Evolutionary conservation across 257 asterid genomes (phyloP), one percentile per base, ranked within the genome.

Genomic region (Eucommia ulmoides): DNA sequence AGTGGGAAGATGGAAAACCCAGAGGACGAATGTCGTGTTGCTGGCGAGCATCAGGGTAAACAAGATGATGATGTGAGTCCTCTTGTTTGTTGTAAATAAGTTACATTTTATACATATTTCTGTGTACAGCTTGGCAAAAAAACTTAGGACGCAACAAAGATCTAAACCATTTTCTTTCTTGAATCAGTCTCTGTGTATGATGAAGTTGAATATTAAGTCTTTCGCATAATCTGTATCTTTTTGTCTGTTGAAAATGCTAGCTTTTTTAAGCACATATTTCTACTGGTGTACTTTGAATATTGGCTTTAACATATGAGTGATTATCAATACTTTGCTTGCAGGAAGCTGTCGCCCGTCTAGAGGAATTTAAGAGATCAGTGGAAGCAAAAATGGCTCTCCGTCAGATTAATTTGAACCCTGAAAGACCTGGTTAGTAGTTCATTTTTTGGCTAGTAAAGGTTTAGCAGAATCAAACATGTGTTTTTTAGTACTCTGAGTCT

Each of bases 341-440:
- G 99, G 96, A 86, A 75, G 74, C 93, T 59, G 81, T 64, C 58
- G 89, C 93, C 64, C 95, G 99, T 61, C 84, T 65, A 0, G 96
- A 86, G 74, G 99, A 91, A 69, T 72, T 86, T 56, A 86, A 76
- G 86, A 91, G 80, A 72, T 81, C 94, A 2, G 56, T 83, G 49
- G 94, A 91, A 65, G 81, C 89, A 16, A 91, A 86, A 63, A 61
- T 75, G 77, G 67, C 64, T 24, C 78, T 91, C 48, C 85, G 97
- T 16, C 82, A 67, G 71, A 79, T 61, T 72, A 91, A 91, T 70
- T 53, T 83, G 75, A 83, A 83, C 58, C 89, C 95, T 19, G 97
- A 91, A 56, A 76, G 95, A 56, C 97, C 99, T 69, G 99, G 97
- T 91, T 63, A 41, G 48, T 47, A 25, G 15, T 42, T 42, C n/a